These are phyloP conservation scores for Musa schizocarpa DNA, from an alignment of 176 grass and related monocot species.

Conservation along the genomic window DNA sequence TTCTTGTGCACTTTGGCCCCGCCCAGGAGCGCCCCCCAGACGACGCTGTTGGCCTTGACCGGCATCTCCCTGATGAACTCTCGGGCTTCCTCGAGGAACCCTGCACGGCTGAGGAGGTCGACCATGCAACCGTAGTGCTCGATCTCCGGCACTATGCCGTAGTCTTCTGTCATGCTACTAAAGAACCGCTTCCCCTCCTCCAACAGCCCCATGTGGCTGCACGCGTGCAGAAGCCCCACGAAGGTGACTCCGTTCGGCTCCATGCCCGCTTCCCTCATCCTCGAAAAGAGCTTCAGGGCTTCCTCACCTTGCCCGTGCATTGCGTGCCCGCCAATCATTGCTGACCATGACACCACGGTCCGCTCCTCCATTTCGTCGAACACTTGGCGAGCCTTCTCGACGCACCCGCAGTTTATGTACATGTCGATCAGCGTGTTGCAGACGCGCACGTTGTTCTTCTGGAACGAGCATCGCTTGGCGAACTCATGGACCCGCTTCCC, in stretches of 20 bases:
- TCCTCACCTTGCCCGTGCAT: constrained; percentile 39
- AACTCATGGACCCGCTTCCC: constrained; percentile 22
- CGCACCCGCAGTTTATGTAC: constrained; percentile 38
- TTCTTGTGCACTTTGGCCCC: constrained; percentile 26
- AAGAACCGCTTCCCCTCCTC: constrained; percentile 25
- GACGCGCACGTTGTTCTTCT: constrained; percentile 27
- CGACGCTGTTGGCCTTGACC: constrained; percentile 20
- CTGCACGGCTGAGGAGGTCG: constrained; percentile 33
- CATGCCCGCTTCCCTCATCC: constrained; percentile 20
- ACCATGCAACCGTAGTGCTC: constrained; percentile 45
- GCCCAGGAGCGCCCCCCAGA: constrained; percentile 27
- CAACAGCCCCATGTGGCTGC: constrained; percentile 33
- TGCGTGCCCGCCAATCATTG: constrained; percentile 33
- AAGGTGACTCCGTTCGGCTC: constrained; percentile 25
- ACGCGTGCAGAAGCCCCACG: constrained; percentile 31
- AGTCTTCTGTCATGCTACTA: constrained; percentile 21
- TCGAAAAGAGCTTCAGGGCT: constrained; percentile 24
- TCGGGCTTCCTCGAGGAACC: constrained; percentile 22
- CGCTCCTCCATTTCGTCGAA: constrained; percentile 30
- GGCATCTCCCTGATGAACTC: constrained; percentile 33
- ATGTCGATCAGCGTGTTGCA: constrained; percentile 40
- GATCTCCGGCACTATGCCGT: constrained; percentile 24
- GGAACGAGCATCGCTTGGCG: background rate
- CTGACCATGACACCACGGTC: constrained; percentile 31
- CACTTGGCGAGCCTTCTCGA: constrained; percentile 20